Evolutionary conservation across 2,329 filamentous ascomycete genomes (phyloP), one percentile per base, ranked within the genome.

Genomic region (Paracamarosporium sp.): DNA sequence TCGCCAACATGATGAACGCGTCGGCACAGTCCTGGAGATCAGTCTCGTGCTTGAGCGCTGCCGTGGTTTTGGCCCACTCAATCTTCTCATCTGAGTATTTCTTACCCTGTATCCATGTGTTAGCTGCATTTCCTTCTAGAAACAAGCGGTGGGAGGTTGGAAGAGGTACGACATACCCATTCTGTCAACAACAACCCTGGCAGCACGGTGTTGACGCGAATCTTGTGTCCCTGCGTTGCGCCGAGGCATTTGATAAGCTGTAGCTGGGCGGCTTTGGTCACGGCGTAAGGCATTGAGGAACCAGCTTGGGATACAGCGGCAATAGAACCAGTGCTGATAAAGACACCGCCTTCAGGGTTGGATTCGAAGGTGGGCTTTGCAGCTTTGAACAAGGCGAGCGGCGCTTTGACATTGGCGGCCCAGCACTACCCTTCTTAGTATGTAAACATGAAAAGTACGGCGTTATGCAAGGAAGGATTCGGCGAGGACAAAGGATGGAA

Each of bases 191-290:
- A 69, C 57, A 90, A 75, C 1, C 88, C 88, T 0, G 88, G 88
- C 50, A 88, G 73, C 1, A 90, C 84, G 12, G 87, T 86, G 72
- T 90, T 90, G 41, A 88, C 80, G 31, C 88, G 78, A 30, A 89
- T 80, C 71, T 89, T 89, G 5, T 81, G 78, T 0, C 87, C 87
- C 63, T 88, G 85, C 4, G 83, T 87, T 53, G 80, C 76, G 2
- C 87, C 88, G 15, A 90, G 78, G 63, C 86, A 87, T 65, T 87
- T 88, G 78, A 89, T 87, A 50, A 90, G 75, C 70, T 90, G 88
- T 57, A 90, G 66, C 57, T 85, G 85, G 5, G 91, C 91, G 1
- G 91, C 90, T 73, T 95, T 95, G 35, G 90, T 90, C 17, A 93
- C 88, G 0, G 87, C 82, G 69, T 95, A 95, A 3, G 91, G 86